Evolutionary conservation across 257 asterid species (phyloP).

Genomic region (Rubia yunnanensis): DNA sequence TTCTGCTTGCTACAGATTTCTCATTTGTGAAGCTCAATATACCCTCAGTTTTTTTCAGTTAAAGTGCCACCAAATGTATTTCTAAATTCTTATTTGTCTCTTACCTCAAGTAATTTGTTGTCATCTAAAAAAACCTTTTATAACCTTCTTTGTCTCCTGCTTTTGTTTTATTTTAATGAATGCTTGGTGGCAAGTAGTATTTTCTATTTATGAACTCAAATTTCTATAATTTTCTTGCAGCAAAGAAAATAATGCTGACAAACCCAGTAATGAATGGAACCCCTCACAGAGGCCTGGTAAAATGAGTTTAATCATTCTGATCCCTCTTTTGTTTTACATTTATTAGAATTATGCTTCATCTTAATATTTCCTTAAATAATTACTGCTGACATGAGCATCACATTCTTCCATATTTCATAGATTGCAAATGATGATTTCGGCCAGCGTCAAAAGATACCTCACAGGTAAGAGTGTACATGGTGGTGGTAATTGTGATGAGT

Average conservation of each 20-base stretch:
- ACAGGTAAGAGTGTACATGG: no score
- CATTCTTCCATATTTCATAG: conserved; percentile 28
- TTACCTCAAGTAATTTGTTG: not conserved
- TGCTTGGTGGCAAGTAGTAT: not conserved
- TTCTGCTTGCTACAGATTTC: not conserved
- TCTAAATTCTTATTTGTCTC: no score
- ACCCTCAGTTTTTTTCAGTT: not conserved
- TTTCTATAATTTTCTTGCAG: conserved; percentile 36
- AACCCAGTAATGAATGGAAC: conserved; percentile 47
- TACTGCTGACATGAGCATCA: not conserved
- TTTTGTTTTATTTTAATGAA: not conserved
- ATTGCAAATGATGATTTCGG: conserved; percentile 55
- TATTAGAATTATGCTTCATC: no score
- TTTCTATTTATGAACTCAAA: not conserved
- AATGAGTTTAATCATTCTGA: conserved; percentile 2
- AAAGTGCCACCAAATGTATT: no score
- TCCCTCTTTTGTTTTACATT: not conserved
- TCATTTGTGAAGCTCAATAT: not conserved
- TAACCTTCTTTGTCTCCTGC: not conserved
- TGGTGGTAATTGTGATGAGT: no score
- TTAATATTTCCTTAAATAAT: not conserved
- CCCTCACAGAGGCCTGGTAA: conserved; percentile 73
- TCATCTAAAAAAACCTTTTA: not conserved
- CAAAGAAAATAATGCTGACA: conserved; percentile 49
- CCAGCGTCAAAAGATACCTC: conserved; percentile 87